Base-by-base conservation (phyloP, 2,329 filamentous ascomycete species). In the Aspergillus sp. region DNA sequence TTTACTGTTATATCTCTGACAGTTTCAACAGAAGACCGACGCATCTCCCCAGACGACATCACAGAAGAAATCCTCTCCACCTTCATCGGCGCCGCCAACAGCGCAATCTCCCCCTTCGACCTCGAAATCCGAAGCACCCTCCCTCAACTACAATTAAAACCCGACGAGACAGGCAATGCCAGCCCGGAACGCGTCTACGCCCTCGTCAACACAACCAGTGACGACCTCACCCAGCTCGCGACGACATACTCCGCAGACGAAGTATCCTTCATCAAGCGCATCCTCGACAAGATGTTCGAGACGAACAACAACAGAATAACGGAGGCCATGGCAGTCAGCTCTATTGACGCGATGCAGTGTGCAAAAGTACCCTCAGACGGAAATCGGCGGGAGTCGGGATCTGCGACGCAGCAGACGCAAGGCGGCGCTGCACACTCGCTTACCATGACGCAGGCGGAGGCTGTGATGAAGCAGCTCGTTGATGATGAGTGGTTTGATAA, bases 261-360 rank as follows among this genome's bases (percentile, higher is more conserved):
- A 79, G 91, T 98, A 34, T 87, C 91, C 0, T 99, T 92, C 74
- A 86, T 98, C 58, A 95, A 96, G 77, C 85, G 95, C 8, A 76
- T 97, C 3, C 85, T 99, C 0, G 93, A 97, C 74, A 88, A 86
- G 69, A 96, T 99, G 86, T 99, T 98, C 73, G 92, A 96, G 66
- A 90, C 87, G 22, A 88, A 92, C 80, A 98, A 98, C 73, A 92
- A 89, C 0, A 84, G 82, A 8, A 83, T 87, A n/a, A 87, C 88
- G 71, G 94, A 99, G 77, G 85, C 92, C 28, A 89, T 97, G 85
- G 93, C 91, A 3, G 81, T 98, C 3, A 90, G 87, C 13, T 85
- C 87, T 49, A 92, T 92, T 75, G 89, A 97, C 71, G 93, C 93
- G 3, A 82, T 91, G 57, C 89, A 91, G 68, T 79, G 96, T 4